Evolutionary conservation across 2,329 filamentous ascomycete genomes (phyloP).

Genomic region (Penicillium sp.): DNA sequence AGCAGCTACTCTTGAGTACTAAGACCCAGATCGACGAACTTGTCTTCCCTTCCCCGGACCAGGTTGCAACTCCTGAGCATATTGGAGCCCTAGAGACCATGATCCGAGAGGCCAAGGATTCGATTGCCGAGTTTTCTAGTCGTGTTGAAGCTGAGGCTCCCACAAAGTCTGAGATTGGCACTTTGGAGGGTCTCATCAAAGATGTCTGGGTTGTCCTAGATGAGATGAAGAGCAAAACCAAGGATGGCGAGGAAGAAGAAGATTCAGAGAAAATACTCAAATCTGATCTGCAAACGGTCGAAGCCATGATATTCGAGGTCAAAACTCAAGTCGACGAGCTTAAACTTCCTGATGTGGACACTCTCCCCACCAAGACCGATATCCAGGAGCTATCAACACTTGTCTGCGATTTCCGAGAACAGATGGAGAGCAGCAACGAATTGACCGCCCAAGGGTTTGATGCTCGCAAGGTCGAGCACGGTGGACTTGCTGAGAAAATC

Average conservation of each 20-base stretch:
- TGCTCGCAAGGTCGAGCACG: slow-evolving; percentile 79
- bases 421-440: slow-evolving; percentile 65
- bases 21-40: slow-evolving; percentile 86
- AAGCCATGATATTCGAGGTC: slow-evolving; percentile 79
- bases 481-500: slow-evolving; percentile 73
- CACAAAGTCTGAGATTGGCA: slow-evolving; percentile 74
- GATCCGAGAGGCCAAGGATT: slow-evolving; percentile 72
- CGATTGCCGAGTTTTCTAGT: slow-evolving; percentile 64
- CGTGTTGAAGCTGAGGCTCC: slow-evolving; percentile 68
- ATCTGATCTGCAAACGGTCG: slow-evolving; percentile 76
- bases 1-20: slow-evolving; percentile 84
- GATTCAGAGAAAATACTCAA: slow-evolving; percentile 67
- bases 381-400: slow-evolving; percentile 68
- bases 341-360: slow-evolving; percentile 67
- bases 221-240: slow-evolving; percentile 56
- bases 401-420: slow-evolving; percentile 67
- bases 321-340: slow-evolving; percentile 76
- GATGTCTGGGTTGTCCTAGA: slow-evolving; percentile 75
- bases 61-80: slow-evolving; percentile 63
- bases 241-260: slow-evolving; percentile 49
- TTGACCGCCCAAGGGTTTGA: slow-evolving; percentile 77
- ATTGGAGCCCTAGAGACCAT: slow-evolving; percentile 65
- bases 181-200: slow-evolving; percentile 73
- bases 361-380: slow-evolving; percentile 74
- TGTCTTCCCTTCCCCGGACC: slow-evolving; percentile 61